Evolutionary conservation across 2,329 filamentous ascomycete genomes (phyloP).

Genomic region (Lachnellula willkommii): DNA sequence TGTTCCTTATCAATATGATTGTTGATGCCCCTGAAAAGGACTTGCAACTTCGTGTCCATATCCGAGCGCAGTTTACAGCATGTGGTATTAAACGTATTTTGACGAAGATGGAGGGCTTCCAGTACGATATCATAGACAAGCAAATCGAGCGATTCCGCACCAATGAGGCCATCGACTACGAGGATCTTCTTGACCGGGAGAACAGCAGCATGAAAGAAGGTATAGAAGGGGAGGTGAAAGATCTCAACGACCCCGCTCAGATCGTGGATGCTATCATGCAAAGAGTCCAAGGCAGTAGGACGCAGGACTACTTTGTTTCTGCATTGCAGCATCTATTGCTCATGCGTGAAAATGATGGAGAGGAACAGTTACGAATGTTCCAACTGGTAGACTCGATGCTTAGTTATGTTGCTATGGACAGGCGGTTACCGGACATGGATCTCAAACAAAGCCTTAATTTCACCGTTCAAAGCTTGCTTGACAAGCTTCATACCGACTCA

Average conservation of each 20-base stretch:
- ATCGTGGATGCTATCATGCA: slow-evolving; percentile 91
- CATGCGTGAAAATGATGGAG: slow-evolving; percentile 84
- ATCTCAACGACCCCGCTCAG: slow-evolving; percentile 86
- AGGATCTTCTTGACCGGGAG: slow-evolving; percentile 90
- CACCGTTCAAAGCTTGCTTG: slow-evolving; percentile 88
- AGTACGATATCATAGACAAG: slow-evolving; percentile 98
- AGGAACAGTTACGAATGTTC: slow-evolving; percentile 91
- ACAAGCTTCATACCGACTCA: slow-evolving; percentile 93
- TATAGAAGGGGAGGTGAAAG: slow-evolving; percentile 62
- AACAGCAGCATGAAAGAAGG: slow-evolving; percentile 86
- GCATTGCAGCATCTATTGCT: slow-evolving; percentile 92
- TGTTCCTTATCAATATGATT: slow-evolving; percentile 95
- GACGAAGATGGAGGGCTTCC: slow-evolving; percentile 95
- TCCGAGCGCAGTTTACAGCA: slow-evolving; percentile 90
- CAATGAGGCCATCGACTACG: slow-evolving; percentile 97
- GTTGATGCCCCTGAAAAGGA: slow-evolving; percentile 87
- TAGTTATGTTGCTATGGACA: slow-evolving; percentile 97
- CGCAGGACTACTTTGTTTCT: slow-evolving; percentile 93
- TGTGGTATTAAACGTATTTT: slow-evolving; percentile 93
- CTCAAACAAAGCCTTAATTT: slow-evolving; percentile 97
- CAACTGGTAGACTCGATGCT: slow-evolving; percentile 98
- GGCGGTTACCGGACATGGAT: slow-evolving; percentile 91
- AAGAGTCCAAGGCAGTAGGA: slow-evolving; percentile 74
- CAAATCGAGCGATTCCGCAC: slow-evolving; percentile 89
- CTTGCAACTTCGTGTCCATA: slow-evolving; percentile 85